Evolutionary conservation across 805 yeast genomes (phyloP).

Genomic region (Yarrowia yakushimensis): DNA sequence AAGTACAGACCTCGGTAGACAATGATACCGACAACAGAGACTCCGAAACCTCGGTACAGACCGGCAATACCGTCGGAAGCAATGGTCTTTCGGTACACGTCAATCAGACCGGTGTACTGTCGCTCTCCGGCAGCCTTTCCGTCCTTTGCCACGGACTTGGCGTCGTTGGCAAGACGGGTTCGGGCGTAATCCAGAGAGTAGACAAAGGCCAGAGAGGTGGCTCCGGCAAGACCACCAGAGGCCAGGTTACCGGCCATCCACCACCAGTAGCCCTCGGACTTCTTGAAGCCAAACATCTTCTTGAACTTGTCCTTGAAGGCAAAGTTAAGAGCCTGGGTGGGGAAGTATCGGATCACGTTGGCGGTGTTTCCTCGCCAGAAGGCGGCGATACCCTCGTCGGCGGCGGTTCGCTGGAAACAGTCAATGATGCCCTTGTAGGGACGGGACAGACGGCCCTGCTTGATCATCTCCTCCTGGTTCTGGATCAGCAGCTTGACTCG

Average conservation of each 20-base stretch:
- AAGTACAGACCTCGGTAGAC: conserved; percentile 99
- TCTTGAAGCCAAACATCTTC: conserved; percentile 94
- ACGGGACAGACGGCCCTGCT: conserved; percentile 89
- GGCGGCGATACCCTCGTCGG: conserved; percentile 85
- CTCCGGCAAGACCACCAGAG: conserved; percentile 99
- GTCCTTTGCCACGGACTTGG: conserved; percentile 82
- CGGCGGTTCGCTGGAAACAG: conserved; percentile 92
- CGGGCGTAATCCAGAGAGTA: conserved; percentile 98
- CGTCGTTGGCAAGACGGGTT: conserved; percentile 98
- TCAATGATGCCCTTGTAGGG: conserved; percentile 88
- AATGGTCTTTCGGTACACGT: conserved; percentile 93
- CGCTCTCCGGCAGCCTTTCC: conserved; percentile 79
- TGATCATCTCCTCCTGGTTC: conserved; percentile 97
- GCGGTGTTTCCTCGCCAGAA: conserved; percentile 99
- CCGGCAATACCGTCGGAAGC: conserved; percentile 97
- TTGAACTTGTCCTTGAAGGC: conserved; percentile 98
- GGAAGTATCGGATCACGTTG: conserved; percentile 97
- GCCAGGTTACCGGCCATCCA: conserved; percentile 97
- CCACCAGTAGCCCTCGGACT: conserved; percentile 88
- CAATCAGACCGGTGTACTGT: conserved; percentile 95
- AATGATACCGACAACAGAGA: conserved; percentile 95
- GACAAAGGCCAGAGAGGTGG: conserved; percentile 86
- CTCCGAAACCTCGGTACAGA: conserved; percentile 98
- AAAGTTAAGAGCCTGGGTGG: conserved; percentile 97
- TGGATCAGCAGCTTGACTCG: conserved; percentile 95